phyloP scores from a whole-genome alignment of 257 asterid genomes.

The Nicotiana tomentosiformis region DNA sequence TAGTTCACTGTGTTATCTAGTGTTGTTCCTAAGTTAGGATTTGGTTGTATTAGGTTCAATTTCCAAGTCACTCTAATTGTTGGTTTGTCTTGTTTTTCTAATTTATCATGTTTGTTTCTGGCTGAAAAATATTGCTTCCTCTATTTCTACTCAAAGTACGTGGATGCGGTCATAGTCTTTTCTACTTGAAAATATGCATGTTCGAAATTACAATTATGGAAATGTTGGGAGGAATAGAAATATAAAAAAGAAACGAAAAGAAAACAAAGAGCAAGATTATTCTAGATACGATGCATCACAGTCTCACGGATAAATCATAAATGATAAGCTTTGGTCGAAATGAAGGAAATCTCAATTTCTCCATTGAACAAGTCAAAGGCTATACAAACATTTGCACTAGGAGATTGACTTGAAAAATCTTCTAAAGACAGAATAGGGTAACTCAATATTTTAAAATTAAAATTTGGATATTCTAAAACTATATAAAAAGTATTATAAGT shows the following conservation, averaged over 20 bases:
- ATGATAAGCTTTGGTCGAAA: neutral
- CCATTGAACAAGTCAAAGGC: neutral
- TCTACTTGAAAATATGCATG: no score
- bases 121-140: neutral
- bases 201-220: no score
- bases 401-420: neutral
- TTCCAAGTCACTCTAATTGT: neutral
- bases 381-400: neutral
- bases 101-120: neutral
- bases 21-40: neutral
- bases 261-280: neutral
- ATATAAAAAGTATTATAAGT: no score
- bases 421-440: no score
- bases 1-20: neutral
- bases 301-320: neutral
- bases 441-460: no score
- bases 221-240: no score
- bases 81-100: neutral
- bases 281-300: neutral
- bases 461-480: no score
- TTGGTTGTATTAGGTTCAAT: neutral
- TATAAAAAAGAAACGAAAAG: no score
- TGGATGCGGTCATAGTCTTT: no score
- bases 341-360: neutral
- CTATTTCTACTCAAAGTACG: neutral